Evolutionary conservation across 2,329 filamentous ascomycete genomes (phyloP).

Genomic region (Scedosporium dehoogii): DNA sequence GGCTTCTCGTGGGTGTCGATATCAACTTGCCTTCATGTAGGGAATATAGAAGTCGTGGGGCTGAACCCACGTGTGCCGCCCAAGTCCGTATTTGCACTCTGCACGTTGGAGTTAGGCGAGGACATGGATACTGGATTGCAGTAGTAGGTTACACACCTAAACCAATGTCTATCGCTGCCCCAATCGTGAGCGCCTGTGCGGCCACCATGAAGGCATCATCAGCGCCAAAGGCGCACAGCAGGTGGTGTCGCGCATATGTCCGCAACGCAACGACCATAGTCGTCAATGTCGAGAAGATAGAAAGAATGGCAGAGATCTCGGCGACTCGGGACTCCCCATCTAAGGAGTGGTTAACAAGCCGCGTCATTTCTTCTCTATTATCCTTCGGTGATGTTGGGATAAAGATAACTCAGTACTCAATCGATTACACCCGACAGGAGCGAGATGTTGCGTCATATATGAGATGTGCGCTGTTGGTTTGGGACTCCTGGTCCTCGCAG

Average conservation of each 20-base stretch:
- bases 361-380: no score
- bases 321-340: slow-evolving; percentile 13
- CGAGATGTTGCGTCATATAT: no score
- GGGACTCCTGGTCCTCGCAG: no score
- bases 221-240: slow-evolving; percentile 14
- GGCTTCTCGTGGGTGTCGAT: no score
- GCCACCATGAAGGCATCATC: slow-evolving; percentile 16
- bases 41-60: slow-evolving; percentile 11
- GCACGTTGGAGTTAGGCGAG: neutral
- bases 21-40: slow-evolving; percentile 13
- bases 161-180: slow-evolving; percentile 14
- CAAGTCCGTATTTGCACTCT: slow-evolving; percentile 17
- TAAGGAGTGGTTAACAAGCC: slow-evolving; percentile 11
- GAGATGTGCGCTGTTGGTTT: no score
- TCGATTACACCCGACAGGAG: no score
- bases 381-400: no score
- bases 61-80: slow-evolving; percentile 13
- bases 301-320: slow-evolving; percentile 14
- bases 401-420: no score
- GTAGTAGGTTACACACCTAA: slow-evolving; percentile 13
- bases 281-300: slow-evolving; percentile 14
- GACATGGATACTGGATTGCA: neutral
- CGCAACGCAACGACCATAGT: slow-evolving; percentile 13
- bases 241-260: slow-evolving; percentile 12
- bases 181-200: slow-evolving; percentile 14